Evolutionary conservation across 768 basidiomycete species (phyloP), one percentile per base, ranked within the genome.

Genomic region (Boletus barrowsii): DNA sequence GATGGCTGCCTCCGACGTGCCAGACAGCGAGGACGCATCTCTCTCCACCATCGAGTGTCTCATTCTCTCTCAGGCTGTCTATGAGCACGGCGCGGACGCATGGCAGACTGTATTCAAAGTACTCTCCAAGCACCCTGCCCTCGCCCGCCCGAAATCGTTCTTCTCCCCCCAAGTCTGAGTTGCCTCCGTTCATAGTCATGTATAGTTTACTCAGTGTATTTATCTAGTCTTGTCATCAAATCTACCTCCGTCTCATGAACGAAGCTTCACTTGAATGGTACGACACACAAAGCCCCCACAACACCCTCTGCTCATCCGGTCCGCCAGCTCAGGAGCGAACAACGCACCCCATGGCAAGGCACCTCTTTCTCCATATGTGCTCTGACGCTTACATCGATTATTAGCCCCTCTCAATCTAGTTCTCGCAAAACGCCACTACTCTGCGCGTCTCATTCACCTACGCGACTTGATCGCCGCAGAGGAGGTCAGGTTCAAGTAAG

Each of bases 1-100:
- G 55, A 62, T 51, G 61, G 26, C 56, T 22, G 46, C 24, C 7
- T 1, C 2, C 39, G 53, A 56, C 46, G 29, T 40, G 46, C 48
- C 49, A 32, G 47, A 51, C 60, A 37, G 32, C 50, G 60, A 56
- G 36, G 43, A 49, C 47, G 22, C 41, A 30, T 39, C 58, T 9
- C 67, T 69, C 36, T 61, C 62, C 58, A 78, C 71, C 46, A 67
- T 88, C 49, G 92, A 95, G 72, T 77, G 82, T 53, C 85, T 97
- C 47, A 72, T 97, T 29, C 79, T 96, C 46, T 83, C 93, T 2
- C 94, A 97, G 72, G 86, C 91, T 0, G 86, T 91, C 41, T 90
- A 90, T 71, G 90, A 94, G 65, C 76, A 86, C 52, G 93, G 93
- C 14, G 75, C 83, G 35, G 72, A 78, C 43, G 77, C 78, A 5